These are phyloP conservation scores for Emergomyces pasteurianus DNA, from an alignment of 2,329 filamentous ascomycete genomes.

Conservation along the genomic window DNA sequence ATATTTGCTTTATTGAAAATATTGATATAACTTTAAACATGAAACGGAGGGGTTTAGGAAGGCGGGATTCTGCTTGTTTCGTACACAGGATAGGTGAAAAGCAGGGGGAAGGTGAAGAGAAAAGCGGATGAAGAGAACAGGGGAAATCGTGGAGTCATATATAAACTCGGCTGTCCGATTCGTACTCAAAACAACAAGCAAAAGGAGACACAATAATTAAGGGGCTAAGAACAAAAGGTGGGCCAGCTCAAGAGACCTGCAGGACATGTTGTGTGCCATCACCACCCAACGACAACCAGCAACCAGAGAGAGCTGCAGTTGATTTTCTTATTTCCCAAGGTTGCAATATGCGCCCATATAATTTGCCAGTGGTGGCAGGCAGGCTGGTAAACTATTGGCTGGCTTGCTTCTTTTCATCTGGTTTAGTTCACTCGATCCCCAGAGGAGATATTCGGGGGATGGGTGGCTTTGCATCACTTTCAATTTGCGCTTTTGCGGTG, in stretches of 20 bases:
- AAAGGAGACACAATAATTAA: neutral
- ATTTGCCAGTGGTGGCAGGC: neutral
- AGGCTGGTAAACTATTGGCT: neutral
- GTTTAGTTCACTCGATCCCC: neutral
- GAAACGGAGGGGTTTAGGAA: neutral
- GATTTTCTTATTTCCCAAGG: neutral
- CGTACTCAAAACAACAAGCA: no score
- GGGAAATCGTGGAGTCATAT: neutral
- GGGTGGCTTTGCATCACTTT: neutral
- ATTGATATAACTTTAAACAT: neutral
- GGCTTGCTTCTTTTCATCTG: neutral
- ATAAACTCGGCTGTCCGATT: neutral
- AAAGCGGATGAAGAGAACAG: neutral
- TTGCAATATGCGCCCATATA: no score
- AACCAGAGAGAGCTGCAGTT: neutral
- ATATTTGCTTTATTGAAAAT: conserved; percentile 11
- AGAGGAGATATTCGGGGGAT: neutral
- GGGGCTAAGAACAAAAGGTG: neutral
- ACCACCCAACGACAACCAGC: neutral
- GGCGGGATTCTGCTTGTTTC: neutral
- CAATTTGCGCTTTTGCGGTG: neutral
- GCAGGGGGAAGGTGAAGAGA: neutral
- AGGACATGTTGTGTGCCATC: neutral
- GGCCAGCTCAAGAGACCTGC: neutral
- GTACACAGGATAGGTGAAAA: neutral